Conservation (phyloP, 1,284 basidiomycete species). For the Tilletia caries region DNA sequence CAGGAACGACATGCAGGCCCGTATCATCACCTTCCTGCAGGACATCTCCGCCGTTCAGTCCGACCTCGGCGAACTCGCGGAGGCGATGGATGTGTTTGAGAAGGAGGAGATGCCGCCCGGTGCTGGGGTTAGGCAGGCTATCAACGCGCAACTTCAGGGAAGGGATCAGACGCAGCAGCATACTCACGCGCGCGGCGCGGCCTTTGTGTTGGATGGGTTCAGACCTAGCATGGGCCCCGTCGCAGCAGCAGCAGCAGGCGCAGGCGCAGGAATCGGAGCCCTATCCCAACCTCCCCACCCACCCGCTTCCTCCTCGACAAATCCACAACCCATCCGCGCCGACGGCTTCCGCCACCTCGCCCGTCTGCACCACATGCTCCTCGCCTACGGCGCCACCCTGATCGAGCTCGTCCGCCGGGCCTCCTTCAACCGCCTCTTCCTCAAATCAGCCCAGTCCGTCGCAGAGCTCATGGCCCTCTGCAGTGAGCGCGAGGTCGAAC, state of each 20-base stretch:
- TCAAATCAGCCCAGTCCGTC: constrained; percentile 39
- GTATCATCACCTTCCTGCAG: constrained; percentile 42
- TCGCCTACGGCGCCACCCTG: constrained; percentile 86
- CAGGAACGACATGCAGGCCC: constrained; percentile 45
- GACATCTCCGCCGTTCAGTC: constrained; percentile 52
- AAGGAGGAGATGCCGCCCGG: constrained; percentile 2
- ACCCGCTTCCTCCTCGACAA: constrained; percentile 61
- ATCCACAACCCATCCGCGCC: constrained; percentile 30
- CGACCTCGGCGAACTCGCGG: constrained; percentile 44
- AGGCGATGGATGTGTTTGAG: constrained; percentile 37
- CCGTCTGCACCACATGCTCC: constrained; percentile 81
- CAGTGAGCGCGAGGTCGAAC: constrained; percentile 36
- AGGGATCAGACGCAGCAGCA: not conserved
- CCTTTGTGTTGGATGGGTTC: constrained; percentile 14
- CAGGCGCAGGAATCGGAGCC: constrained; percentile 65
- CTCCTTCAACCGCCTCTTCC: constrained; percentile 63
- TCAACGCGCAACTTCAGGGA: constrained; percentile 7
- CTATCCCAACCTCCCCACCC: constrained; percentile 67
- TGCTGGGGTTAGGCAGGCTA: not conserved
- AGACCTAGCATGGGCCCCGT: constrained; percentile 5
- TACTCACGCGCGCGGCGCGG: constrained; percentile 39
- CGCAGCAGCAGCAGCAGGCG: constrained; percentile 75
- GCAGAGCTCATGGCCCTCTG: constrained; percentile 51
- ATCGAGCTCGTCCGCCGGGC: constrained; percentile 84
- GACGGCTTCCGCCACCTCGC: constrained; percentile 85